Evolutionary conservation across 768 basidiomycete genomes (phyloP), one percentile per base, ranked within the genome.

Genomic region (Rickenella mellea): DNA sequence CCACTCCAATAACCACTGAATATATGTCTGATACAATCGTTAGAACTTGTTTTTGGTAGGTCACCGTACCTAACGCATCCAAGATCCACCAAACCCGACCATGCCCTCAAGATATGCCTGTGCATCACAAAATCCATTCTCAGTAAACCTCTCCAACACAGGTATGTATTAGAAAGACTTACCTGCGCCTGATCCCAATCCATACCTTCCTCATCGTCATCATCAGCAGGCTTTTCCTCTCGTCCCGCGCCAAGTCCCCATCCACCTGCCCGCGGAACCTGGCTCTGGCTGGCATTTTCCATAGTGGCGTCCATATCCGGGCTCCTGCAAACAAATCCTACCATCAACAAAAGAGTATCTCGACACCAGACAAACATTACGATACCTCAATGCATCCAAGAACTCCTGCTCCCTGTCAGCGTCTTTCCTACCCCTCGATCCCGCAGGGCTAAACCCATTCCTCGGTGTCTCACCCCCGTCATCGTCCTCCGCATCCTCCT

Each of bases 121-220:
- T 29, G n/a, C 21, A 11, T 15, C 27, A 27, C 8, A 3, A 9
- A 17, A 10, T 15, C 27, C n/a, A n/a, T n/a, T n/a, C n/a, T n/a
- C n/a, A n/a, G n/a, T n/a, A 11, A 41, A 35, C 27, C 21, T 40
- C 26, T 36, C 27, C 6, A n/a, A 38, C 4, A 32, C 6, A 20
- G 20, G 21, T 15, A 15, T 20, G 10, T 19, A 20, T 15, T 12
- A 3, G 4, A 27, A n/a, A 33, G 29, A 39, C 54, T 43, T 45
- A 76, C 80, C 69, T 85, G 80, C 29, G 74, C 76, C 54, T 83
- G 73, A 50, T 82, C 82, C 78, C 77, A 82, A 45, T 82, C 77
- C 51, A 76, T 55, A 19, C 81, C 80, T 6, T 82, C 78, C 27
- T 82, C 80, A n/a, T n/a, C n/a, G n/a, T n/a, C n/a, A 17, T 60